A percentile compares a stretch with the other conserved stretches of the same genome.
These are phyloP conservation scores for Ambispora gerdemannii DNA, from an alignment of 192 early-diverging fungal genomes.

Conservation along the genomic window DNA sequence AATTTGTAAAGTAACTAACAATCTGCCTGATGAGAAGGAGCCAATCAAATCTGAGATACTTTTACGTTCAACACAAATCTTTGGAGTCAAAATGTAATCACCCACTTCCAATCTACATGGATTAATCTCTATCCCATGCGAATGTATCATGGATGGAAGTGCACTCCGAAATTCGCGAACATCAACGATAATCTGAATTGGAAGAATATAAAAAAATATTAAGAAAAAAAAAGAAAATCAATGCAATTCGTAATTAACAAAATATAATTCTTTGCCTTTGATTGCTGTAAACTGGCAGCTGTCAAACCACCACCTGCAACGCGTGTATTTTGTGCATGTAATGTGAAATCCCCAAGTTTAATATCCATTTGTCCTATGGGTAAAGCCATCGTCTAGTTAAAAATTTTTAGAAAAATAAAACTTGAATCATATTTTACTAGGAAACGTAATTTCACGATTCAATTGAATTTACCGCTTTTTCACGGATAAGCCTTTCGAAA, in stretches of 20 bases:
- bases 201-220: not conserved
- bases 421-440: not conserved
- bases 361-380: slow-evolving; percentile 56
- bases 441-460: not conserved
- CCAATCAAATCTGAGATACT: slow-evolving; percentile 82
- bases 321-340: slow-evolving; percentile 55
- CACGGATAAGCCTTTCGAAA: slow-evolving; percentile 87
- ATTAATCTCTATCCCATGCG: slow-evolving; percentile 65
- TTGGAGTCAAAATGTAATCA: slow-evolving; percentile 87
- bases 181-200: slow-evolving; percentile 71
- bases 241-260: not conserved
- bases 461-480: slow-evolving; percentile 64
- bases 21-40: slow-evolving; percentile 76
- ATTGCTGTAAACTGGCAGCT: not conserved
- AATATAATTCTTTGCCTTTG: slow-evolving; percentile 16
- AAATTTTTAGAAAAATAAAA: not conserved
- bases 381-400: slow-evolving; percentile 68
- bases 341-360: slow-evolving; percentile 16
- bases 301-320: slow-evolving; percentile 56
- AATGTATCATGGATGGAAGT: slow-evolving; percentile 82
- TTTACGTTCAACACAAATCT: slow-evolving; percentile 91
- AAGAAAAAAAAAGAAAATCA: slow-evolving; percentile 19
- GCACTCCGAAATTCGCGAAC: slow-evolving; percentile 90
- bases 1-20: slow-evolving; percentile 50
- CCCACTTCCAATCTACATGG: slow-evolving; percentile 89